phyloP scores from a whole-genome alignment of 2,329 filamentous ascomycete genomes.

The Fusarium solani-melongenae region DNA sequence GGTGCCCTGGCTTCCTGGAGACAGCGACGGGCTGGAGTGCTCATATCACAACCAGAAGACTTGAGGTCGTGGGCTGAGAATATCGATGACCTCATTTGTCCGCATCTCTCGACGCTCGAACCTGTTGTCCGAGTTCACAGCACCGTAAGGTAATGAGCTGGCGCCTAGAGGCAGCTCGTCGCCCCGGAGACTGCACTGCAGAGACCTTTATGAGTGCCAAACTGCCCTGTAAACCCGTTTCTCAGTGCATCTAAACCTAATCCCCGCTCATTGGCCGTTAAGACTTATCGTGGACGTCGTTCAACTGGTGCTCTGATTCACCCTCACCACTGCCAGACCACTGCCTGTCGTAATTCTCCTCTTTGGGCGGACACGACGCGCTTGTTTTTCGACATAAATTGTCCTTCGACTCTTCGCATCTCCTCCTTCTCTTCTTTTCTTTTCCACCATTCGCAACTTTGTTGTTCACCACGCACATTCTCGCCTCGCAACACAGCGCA shows the following conservation, averaged over 20 bases:
- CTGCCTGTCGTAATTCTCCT: background rate
- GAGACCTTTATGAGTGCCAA: background rate
- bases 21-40: background rate
- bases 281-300: too few relatives aligned
- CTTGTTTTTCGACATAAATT: background rate
- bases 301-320: slow-evolving; percentile 1
- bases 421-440: background rate
- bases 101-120: background rate
- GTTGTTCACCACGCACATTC: background rate
- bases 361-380: background rate
- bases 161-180: slow-evolving; percentile 13
- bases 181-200: background rate
- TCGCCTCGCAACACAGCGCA: background rate
- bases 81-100: background rate
- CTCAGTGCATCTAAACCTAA: background rate
- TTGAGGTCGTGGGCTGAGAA: background rate
- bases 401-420: background rate
- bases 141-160: background rate
- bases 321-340: background rate
- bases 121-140: background rate
- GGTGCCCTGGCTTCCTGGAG: background rate
- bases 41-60: background rate
- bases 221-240: background rate
- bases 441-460: background rate
- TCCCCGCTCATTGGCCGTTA: background rate